phyloP scores from a whole-genome alignment of 75 land plant genomes.

The Cunninghamia lanceolata region DNA sequence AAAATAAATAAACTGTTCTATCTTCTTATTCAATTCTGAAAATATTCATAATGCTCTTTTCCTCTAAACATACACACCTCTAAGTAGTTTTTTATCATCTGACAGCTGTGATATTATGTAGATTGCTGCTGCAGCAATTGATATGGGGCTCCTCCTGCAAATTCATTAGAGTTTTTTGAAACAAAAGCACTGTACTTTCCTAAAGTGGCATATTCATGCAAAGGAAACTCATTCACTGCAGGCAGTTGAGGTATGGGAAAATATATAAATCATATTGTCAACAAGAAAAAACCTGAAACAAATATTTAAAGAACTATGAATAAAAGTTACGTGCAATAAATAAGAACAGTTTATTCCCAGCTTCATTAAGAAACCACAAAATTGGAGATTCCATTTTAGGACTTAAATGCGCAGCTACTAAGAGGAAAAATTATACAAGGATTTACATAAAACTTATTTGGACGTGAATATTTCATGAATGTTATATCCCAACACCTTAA shows the following conservation, averaged over 20 bases:
- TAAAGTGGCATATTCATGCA: background rate
- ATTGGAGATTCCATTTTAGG: background rate
- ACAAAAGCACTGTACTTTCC: background rate
- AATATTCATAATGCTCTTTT: background rate
- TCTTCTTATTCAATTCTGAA: background rate
- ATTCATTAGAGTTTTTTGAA: constrained; percentile 16
- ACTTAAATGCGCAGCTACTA: background rate
- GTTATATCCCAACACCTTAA: background rate
- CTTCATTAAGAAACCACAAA: background rate
- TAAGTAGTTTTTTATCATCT: constrained; percentile 64
- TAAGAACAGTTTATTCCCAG: background rate
- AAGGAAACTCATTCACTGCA: background rate
- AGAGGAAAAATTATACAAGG: background rate
- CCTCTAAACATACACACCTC: constrained; percentile 44
- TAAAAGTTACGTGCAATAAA: background rate
- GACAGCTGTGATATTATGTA: constrained; percentile 80
- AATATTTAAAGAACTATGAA: background rate
- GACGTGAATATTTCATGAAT: background rate
- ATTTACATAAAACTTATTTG: background rate
- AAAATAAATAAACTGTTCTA: background rate
- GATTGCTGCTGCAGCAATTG: constrained; percentile 82
- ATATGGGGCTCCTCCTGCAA: constrained; percentile 84
- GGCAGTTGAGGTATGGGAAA: background rate
- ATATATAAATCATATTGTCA: background rate
- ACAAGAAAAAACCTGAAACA: background rate